Conservation (phyloP, 2,329 filamentous ascomycete genomes). For the Phaeosphaeria sp. region DNA sequence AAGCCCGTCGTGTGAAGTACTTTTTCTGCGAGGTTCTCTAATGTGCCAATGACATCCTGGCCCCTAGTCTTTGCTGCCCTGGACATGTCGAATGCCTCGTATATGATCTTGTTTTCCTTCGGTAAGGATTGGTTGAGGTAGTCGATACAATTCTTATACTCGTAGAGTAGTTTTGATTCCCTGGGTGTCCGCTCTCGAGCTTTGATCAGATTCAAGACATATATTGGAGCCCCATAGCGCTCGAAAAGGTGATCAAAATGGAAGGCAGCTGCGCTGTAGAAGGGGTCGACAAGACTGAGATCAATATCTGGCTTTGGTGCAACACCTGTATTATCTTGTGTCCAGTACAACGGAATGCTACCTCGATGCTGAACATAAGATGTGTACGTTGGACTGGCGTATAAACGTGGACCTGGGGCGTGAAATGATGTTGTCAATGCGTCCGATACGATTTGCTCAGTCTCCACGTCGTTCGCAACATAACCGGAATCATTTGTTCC, state of each 20-base stretch:
- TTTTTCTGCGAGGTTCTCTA: constrained; percentile 88
- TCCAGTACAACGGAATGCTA: constrained; percentile 97
- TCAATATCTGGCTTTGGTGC: constrained; percentile 97
- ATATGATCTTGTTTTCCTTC: constrained; percentile 80
- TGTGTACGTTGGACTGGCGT: constrained; percentile 88
- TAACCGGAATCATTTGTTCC: constrained; percentile 94
- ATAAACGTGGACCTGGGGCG: constrained; percentile 82
- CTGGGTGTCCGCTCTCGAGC: constrained; percentile 83
- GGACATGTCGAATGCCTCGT: constrained; percentile 98
- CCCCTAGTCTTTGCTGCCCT: constrained; percentile 88
- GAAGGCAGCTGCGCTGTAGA: constrained; percentile 88
- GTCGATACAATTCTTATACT: constrained; percentile 84
- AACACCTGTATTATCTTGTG: constrained; percentile 92
- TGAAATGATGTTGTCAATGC: constrained; percentile 95
- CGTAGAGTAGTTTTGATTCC: constrained; percentile 87
- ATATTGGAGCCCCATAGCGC: constrained; percentile 90
- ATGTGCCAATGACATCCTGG: constrained; percentile 90
- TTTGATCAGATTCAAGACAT: constrained; percentile 88
- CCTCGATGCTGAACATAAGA: constrained; percentile 97
- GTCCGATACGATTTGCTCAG: constrained; percentile 96
- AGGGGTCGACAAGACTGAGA: constrained; percentile 92
- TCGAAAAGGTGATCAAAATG: constrained; percentile 96
- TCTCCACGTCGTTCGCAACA: constrained; percentile 98
- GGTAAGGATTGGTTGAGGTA: constrained; percentile 97
- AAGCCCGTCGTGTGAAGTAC: constrained; percentile 87